Conservation (phyloP, 345 rosid species). For the Gossypioides kirkii region DNA sequence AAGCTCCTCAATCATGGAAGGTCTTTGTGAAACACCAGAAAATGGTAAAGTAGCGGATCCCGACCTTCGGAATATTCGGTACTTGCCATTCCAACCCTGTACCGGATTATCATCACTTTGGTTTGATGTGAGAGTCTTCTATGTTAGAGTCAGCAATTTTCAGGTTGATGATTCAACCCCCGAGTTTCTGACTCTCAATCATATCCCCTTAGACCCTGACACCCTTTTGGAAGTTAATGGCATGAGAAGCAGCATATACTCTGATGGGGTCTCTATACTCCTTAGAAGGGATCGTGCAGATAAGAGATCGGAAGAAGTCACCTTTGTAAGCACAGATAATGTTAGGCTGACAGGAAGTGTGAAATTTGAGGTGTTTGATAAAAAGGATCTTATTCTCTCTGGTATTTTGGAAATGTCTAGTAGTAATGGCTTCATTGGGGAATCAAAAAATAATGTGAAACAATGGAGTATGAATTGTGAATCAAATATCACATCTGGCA, state of each 20-base stretch:
- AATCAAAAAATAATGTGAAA: constrained; percentile 48
- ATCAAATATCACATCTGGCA: constrained; percentile 40
- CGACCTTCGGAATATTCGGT: constrained; percentile 54
- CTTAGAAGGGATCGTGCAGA: constrained; percentile 82
- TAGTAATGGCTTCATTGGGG: constrained; percentile 48
- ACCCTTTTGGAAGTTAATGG: constrained; percentile 82
- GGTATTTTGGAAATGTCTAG: constrained; percentile 67
- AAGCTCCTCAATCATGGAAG: constrained; percentile 45
- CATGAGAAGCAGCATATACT: constrained; percentile 43
- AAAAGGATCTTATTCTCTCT: constrained; percentile 57
- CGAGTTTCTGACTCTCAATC: constrained; percentile 64
- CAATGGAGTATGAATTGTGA: constrained; percentile 80
- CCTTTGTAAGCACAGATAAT: constrained; percentile 82
- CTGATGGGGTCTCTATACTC: constrained; percentile 53
- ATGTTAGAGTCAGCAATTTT: constrained; percentile 72
- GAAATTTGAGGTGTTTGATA: constrained; percentile 69
- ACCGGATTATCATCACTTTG: constrained; percentile 40
- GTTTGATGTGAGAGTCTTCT: constrained; percentile 88
- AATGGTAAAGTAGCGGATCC: constrained; percentile 30
- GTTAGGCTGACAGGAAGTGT: constrained; percentile 77
- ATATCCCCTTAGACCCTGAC: constrained; percentile 66
- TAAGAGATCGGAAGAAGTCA: constrained; percentile 76
- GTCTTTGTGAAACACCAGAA: constrained; percentile 37
- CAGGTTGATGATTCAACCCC: constrained; percentile 64
- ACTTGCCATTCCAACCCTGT: constrained; percentile 52